Conservation (phyloP, 2,329 filamentous ascomycete species). For the Waltergamsia citrina region DNA sequence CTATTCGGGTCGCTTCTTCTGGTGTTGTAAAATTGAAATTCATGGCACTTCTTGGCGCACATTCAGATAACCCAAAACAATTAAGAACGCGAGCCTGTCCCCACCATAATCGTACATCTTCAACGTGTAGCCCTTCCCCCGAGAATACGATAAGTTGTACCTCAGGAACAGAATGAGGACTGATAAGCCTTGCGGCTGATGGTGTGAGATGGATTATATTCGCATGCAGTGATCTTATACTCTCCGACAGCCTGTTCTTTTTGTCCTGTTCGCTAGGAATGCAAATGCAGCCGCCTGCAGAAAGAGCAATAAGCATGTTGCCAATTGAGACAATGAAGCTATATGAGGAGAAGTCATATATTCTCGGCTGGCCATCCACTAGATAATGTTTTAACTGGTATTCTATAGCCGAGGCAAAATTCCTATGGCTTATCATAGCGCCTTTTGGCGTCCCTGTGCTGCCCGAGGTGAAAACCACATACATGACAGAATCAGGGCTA, state of each 20-base stretch:
- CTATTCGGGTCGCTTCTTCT: constrained; percentile 5
- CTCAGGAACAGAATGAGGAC: not conserved
- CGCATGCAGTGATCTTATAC: constrained; percentile 6
- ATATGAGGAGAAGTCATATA: constrained; percentile 6
- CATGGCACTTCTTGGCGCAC: not conserved
- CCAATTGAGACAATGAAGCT: constrained; percentile 7
- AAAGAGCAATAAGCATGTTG: constrained; percentile 5
- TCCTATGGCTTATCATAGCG: constrained; percentile 4
- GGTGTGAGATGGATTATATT: constrained; percentile 8
- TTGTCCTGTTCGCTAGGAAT: constrained; percentile 8
- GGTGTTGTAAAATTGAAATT: not conserved
- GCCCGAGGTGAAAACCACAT: constrained; percentile 7
- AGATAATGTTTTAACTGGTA: not conserved
- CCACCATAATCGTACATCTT: constrained; percentile 6
- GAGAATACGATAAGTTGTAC: constrained; percentile 38
- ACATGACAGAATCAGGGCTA: too few relatives aligned
- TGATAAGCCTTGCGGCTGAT: constrained; percentile 3
- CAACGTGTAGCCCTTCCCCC: constrained; percentile 57
- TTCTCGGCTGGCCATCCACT: not conserved
- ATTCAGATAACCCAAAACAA: constrained; percentile 1
- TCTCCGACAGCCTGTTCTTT: constrained; percentile 5
- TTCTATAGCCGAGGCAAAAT: not conserved
- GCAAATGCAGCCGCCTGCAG: constrained; percentile 7
- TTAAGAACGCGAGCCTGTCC: not conserved
- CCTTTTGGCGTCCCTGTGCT: constrained; percentile 7